Conservation (phyloP, 2,329 filamentous ascomycete species). For the Calycina herbarum region DNA sequence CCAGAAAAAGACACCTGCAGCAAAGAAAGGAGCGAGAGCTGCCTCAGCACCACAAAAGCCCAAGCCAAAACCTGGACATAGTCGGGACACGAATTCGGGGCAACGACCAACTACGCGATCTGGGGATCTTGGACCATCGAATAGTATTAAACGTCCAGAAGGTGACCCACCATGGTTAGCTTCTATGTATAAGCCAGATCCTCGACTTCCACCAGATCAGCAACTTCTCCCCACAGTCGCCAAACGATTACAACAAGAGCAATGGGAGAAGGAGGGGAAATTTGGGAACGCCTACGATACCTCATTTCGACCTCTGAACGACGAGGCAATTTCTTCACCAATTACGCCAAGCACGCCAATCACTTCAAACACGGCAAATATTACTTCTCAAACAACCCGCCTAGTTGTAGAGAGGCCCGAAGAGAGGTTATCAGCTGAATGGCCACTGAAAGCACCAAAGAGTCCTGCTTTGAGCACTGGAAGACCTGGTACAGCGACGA, state of each 20-base stretch:
- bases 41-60: constrained; percentile 45
- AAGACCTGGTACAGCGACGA: constrained; percentile 44
- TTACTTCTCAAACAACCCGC: constrained; percentile 30
- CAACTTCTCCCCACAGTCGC: constrained; percentile 95
- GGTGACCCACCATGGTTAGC: constrained; percentile 96
- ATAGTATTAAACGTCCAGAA: constrained; percentile 66
- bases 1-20: constrained; percentile 46
- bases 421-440: constrained; percentile 47
- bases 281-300: constrained; percentile 84
- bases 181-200: constrained; percentile 93
- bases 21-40: constrained; percentile 35
- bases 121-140: constrained; percentile 50
- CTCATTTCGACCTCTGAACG: constrained; percentile 80
- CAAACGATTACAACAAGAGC: constrained; percentile 85
- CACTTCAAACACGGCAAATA: constrained; percentile 34
- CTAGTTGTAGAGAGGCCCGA: not conserved
- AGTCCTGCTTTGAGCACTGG: constrained; percentile 50
- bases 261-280: constrained; percentile 90
- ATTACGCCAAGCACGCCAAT: constrained; percentile 32
- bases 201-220: constrained; percentile 88
- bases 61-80: constrained; percentile 62
- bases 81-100: constrained; percentile 46
- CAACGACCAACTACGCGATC: constrained; percentile 63
- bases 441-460: constrained; percentile 56
- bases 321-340: constrained; percentile 50